Base-by-base conservation (phyloP, 116 monocot genomes). In the Zostera marina region DNA sequence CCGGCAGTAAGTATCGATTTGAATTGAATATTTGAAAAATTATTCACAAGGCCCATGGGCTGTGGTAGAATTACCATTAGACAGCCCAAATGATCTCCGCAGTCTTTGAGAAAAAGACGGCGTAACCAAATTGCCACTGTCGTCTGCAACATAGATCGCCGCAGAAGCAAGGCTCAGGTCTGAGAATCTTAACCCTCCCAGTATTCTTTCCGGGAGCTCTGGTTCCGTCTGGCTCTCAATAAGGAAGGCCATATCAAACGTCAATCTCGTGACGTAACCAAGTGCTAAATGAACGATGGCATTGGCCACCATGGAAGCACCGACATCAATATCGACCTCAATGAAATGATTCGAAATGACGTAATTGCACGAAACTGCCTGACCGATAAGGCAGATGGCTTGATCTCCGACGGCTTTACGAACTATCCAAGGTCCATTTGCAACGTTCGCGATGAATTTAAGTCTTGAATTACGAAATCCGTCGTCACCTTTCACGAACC, bases 201-300 rank as follows among this genome's bases (percentile, higher is more conserved):
- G 72, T 70, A 96, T 73, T 66, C 60, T 66, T 74, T 96, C 94
- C 3, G 94, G 94, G 11, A 96, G 85, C 75, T 96, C 94, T 12
- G 53, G 65, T 59, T 85, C 75, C 54, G 74, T 70, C 56, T 88
- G 94, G 49, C 94, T 72, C 67, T 96, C 94, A 15, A 96, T 79
- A 9, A 96, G 75, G 64, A 96, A 96, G 45, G 88, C 94, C 60
- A 96, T 52, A 78, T 96, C 94, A 46, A 96, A 78, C 22, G 89
- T 96, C 64, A 96, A 32, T 44, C 79, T 75, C 42, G 70, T 76
- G 21, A 96, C 54, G 22, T 85, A 96, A 32, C 89, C 79, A 72
- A 96, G 82, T 15, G 94, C 94, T 60, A 96, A 78, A 66, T 96
- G 94, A 53, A 96, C 82, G 55, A 96, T 85, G 24, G 94, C 94